Base-by-base conservation (phyloP, 495 filamentous ascomycete genomes). In the Penicillium coffeae region DNA sequence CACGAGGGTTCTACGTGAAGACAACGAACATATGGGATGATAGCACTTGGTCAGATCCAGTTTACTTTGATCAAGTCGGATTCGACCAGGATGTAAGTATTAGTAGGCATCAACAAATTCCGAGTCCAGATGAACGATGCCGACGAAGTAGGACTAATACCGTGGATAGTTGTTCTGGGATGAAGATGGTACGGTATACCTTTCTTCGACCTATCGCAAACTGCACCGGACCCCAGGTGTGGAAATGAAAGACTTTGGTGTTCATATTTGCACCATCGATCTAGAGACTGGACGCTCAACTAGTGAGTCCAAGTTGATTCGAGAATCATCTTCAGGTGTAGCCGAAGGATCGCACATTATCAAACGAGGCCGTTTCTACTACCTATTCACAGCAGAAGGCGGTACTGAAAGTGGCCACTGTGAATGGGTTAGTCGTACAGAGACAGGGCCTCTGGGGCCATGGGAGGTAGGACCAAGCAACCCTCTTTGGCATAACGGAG, bases 261-360 rank as follows among this genome's bases (percentile, higher is more conserved):
- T 76, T 19, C 65, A 72, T 33, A 59, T 71, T 14, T 68, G 60
- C 38, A 69, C 66, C 0, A 47, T 76, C 12, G 65, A 74, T 42
- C 45, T 76, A 6, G 43, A 45, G 2, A 70, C 65, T 0, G 71
- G 71, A 1, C 42, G 52, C 15, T 66, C 66, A 2, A 65, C 66
- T 0, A 65, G 63, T 0, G 59, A 61, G 16, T 66, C 70, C 1
- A 66, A 62, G 10, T 65, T 68, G 6, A 73, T 84, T 38, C 80
- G 79, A 62, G 79, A 78, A 42, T 82, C 81, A 2, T 66, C 71
- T 14, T 76, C 74, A 0, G 63, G 71, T 0, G 73, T 72, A 3
- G 77, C 82, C 0, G 84, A 86, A 63, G 84, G 82, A 5, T 83
- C 84, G 1, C 84, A 86, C 45, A 66, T 87, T 25, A 85, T 83